Conservation (phyloP, 257 asterid genomes). For the Paulownia fortunei region DNA sequence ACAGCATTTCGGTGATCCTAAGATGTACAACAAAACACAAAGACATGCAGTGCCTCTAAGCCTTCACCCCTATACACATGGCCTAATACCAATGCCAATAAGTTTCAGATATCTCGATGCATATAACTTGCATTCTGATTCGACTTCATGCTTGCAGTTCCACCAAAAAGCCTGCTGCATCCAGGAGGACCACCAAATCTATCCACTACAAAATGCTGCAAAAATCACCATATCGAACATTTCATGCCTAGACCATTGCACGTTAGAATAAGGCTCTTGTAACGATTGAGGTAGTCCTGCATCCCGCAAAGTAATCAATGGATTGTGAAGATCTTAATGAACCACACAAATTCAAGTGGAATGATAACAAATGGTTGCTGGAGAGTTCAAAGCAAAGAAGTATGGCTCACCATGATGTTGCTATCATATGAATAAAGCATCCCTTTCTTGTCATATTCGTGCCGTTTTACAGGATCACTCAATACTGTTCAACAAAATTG, state of each 20-base stretch:
- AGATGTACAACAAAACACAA: slow-evolving; percentile 9
- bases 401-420: slow-evolving; percentile 57
- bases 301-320: slow-evolving; percentile 14
- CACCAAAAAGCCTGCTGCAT: slow-evolving; percentile 34
- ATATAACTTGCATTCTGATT: slow-evolving; percentile 32
- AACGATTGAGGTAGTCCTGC: slow-evolving; percentile 91
- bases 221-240: slow-evolving; percentile 68
- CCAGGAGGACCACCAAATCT: slow-evolving; percentile 25
- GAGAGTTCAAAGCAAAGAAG: slow-evolving; percentile 9
- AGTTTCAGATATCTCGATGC: background rate
- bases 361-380: background rate
- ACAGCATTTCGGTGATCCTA: background rate
- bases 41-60: background rate
- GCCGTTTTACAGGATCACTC: slow-evolving; percentile 87
- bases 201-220: slow-evolving; percentile 13
- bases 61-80: background rate
- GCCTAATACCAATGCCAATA: background rate
- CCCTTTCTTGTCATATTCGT: slow-evolving; percentile 86
- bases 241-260: slow-evolving; percentile 97
- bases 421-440: slow-evolving; percentile 63
- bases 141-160: slow-evolving; percentile 35
- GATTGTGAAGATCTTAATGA: background rate
- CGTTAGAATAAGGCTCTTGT: slow-evolving; percentile 93
- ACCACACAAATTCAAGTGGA: background rate
- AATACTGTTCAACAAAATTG: slow-evolving; percentile 59